Evolutionary conservation across 2,329 filamentous ascomycete species (phyloP), one percentile per base, ranked within the genome.

Genomic region (Neocatenulostroma microsporum): DNA sequence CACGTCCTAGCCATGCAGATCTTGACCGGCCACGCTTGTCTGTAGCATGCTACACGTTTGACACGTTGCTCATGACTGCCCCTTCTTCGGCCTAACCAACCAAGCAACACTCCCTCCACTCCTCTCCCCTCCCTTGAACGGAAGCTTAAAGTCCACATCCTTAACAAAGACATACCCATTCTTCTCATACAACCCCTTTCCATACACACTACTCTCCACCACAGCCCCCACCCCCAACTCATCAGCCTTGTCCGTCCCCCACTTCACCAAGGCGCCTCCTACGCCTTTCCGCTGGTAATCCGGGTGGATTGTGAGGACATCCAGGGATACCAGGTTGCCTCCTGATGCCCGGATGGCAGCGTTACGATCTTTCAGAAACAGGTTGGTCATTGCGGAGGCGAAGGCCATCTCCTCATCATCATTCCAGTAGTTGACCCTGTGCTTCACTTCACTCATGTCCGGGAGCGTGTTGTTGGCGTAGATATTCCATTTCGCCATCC

Each of bases 401-500:
- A 51, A 53, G 9, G 31, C 23, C 26, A 42, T 34, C 14, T 52
- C 51, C 24, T 51, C 46, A 4, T 41, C 42, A 5, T 27, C 40
- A 11, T 46, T 36, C 44, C 47, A 55, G 36, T 45, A 46, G 26
- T 51, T 37, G 4, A 6, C 14, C 10, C 4, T 20, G 23, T 28
- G 7, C 30, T 31, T 39, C n/a, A 21, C 21, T 3, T 39, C 36
- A 13, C 10, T 29, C 15, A 30, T 20, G 21, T 44, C 37, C 5
- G 46, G 40, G 5, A 42, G 14, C 3, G 28, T 31, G 19, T 48
- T 34, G 28, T 50, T 44, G 23, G 40, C 27, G 37, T 44, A 55
- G 33, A 56, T 31, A 15, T 51, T 51, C 54, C 54, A 58, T 32
- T 55, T 55, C n/a, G 54, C 50, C 45, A 56, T 54, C 8, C 52